A percentile compares a stretch with the other conserved stretches of the same genome.
Evolutionary conservation across 108 stramenopile genomes (phyloP).

Genomic region (Ochromonas danica): DNA sequence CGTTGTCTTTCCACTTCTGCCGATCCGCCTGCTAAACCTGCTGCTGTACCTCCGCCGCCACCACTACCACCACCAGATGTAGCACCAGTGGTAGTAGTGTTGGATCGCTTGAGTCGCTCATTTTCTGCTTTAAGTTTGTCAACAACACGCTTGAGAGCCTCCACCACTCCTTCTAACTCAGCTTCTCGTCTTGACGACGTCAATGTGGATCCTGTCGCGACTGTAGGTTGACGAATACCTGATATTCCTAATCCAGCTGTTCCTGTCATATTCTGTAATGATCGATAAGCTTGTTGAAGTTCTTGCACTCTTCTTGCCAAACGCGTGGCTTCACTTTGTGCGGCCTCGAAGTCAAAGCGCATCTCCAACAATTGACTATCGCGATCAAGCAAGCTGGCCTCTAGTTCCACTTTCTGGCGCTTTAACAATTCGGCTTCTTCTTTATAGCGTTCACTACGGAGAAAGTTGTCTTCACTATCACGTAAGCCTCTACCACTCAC

Average conservation of each 20-base stretch:
- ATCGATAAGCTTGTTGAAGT: constrained; percentile 33
- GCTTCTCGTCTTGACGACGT: constrained; percentile 47
- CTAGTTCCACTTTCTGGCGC: constrained; percentile 24
- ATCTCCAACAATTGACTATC: constrained; percentile 53
- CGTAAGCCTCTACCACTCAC: not conserved
- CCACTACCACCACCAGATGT: not conserved
- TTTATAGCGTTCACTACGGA: constrained; percentile 40
- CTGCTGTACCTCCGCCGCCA: constrained; percentile 37
- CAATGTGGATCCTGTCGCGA: constrained; percentile 41
- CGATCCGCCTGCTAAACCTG: constrained; percentile 44
- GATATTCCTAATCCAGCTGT: constrained; percentile 1
- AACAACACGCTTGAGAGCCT: constrained; percentile 58
- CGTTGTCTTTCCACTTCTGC: constrained; percentile 35
- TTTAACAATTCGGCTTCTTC: constrained; percentile 35
- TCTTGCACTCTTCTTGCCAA: constrained; percentile 40
- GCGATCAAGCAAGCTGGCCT: constrained; percentile 49
- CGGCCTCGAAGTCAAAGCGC: constrained; percentile 60
- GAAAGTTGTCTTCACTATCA: constrained; percentile 40
- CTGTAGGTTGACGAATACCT: not conserved
- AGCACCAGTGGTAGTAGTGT: not conserved
- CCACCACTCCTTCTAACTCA: constrained; percentile 61
- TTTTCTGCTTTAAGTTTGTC: constrained; percentile 56
- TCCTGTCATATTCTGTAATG: too few species aligned
- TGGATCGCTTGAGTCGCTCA: constrained; percentile 40
- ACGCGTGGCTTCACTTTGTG: constrained; percentile 37